Conservation (phyloP, 768 basidiomycete species). For the Boletus subcaerulescens region DNA sequence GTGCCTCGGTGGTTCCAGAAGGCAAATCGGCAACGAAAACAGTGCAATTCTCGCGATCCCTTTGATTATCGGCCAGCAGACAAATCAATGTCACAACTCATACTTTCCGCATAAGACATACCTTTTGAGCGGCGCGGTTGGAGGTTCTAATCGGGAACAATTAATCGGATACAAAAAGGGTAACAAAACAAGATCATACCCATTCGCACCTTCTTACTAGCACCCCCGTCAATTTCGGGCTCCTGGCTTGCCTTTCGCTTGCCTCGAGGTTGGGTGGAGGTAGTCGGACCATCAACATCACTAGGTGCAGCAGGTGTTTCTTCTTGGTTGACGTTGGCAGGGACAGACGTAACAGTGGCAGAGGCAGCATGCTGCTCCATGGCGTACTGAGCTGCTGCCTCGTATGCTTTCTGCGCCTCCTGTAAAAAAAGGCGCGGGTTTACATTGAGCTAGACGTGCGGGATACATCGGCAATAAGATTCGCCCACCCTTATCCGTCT, state of each 20-base stretch:
- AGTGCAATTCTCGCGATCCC: conserved; percentile 94
- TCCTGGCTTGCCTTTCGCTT: conserved; percentile 68
- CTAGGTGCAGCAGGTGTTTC: neutral
- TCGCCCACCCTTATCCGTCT: conserved; percentile 58
- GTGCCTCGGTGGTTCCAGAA: conserved; percentile 52
- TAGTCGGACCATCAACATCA: conserved; percentile 31
- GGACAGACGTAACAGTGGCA: conserved; percentile 28
- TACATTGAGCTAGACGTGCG: neutral
- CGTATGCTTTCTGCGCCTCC: conserved; percentile 62
- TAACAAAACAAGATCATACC: conserved; percentile 41
- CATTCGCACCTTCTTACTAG: conserved; percentile 60
- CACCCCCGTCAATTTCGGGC: conserved; percentile 34
- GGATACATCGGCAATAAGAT: neutral
- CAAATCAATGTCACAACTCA: neutral
- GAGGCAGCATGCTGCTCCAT: conserved; percentile 39
- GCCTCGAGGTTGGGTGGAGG: conserved; percentile 40
- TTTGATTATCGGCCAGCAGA: conserved; percentile 27
- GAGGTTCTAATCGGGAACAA: conserved; percentile 36
- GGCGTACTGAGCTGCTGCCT: conserved; percentile 46
- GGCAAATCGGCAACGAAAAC: conserved; percentile 82
- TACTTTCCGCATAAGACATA: conserved; percentile 19
- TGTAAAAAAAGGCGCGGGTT: conserved; percentile 23
- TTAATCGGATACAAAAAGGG: neutral
- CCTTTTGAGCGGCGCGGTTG: conserved; percentile 57
- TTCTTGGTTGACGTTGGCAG: conserved; percentile 5